Conservation (phyloP, 345 rosid genomes). For the Acer yangbiense region DNA sequence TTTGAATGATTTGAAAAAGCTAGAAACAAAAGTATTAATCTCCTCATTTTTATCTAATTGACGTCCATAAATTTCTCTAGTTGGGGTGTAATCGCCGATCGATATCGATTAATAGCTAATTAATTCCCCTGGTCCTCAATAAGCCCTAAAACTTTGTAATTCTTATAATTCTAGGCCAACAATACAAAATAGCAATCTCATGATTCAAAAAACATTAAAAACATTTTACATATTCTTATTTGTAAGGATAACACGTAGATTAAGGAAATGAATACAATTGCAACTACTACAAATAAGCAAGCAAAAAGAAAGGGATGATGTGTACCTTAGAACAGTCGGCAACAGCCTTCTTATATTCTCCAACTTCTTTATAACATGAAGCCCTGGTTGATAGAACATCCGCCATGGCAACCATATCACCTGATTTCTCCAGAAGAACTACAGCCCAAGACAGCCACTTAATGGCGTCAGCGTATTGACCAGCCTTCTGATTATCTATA, state of each 20-base stretch:
- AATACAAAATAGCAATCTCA: background rate
- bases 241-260: background rate
- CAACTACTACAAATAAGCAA: background rate
- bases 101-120: background rate
- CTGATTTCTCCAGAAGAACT: conserved; percentile 73
- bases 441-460: conserved; percentile 99
- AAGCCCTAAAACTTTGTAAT: background rate
- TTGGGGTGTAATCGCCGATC: background rate
- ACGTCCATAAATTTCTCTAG: background rate
- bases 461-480: conserved; percentile 95
- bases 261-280: background rate
- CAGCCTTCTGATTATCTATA: conserved; percentile 80
- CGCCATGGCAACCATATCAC: conserved; percentile 47
- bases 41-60: background rate
- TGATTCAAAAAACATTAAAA: background rate
- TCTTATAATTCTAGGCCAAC: background rate
- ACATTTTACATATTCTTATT: background rate
- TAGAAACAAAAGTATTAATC: background rate
- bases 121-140: background rate
- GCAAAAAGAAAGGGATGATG: conserved; percentile 19
- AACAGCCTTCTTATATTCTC: conserved; percentile 98
- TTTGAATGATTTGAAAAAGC: background rate
- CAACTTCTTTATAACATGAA: conserved; percentile 98
- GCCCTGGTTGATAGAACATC: conserved; percentile 89
- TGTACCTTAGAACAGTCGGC: conserved; percentile 90